Conservation (phyloP, 2,329 filamentous ascomycete species). For the Talaromyces pinophilus region DNA sequence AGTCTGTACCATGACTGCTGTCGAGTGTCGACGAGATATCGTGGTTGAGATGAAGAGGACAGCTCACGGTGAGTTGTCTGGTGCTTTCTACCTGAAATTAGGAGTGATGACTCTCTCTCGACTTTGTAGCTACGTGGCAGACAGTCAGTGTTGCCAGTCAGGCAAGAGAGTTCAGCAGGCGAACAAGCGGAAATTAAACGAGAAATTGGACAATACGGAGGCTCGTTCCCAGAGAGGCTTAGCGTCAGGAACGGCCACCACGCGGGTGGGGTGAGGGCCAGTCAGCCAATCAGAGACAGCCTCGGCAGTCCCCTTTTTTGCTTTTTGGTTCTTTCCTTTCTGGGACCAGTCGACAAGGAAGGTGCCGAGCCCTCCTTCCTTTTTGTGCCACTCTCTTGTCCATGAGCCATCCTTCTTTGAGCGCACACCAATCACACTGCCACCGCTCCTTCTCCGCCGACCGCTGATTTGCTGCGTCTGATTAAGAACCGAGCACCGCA, state of each 20-base stretch:
- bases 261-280: not conserved
- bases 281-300: not conserved
- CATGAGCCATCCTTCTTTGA: no score
- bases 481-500: not conserved
- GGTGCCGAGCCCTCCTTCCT: conserved; percentile 9
- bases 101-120: no score
- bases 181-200: conserved; percentile 17
- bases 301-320: not conserved
- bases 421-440: not conserved
- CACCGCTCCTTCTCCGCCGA: not conserved
- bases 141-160: not conserved
- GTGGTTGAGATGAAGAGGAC: not conserved
- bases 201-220: not conserved
- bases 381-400: not conserved
- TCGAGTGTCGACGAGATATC: not conserved
- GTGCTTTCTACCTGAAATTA: not conserved
- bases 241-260: conserved; percentile 21
- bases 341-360: not conserved
- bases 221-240: not conserved
- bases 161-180: not conserved
- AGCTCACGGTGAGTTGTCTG: not conserved
- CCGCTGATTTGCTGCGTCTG: not conserved
- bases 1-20: not conserved
- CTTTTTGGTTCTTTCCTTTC: not conserved
- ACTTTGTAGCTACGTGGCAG: not conserved